Evolutionary conservation across 2,329 filamentous ascomycete species (phyloP).

Genomic region (Aspergillus sp.): DNA sequence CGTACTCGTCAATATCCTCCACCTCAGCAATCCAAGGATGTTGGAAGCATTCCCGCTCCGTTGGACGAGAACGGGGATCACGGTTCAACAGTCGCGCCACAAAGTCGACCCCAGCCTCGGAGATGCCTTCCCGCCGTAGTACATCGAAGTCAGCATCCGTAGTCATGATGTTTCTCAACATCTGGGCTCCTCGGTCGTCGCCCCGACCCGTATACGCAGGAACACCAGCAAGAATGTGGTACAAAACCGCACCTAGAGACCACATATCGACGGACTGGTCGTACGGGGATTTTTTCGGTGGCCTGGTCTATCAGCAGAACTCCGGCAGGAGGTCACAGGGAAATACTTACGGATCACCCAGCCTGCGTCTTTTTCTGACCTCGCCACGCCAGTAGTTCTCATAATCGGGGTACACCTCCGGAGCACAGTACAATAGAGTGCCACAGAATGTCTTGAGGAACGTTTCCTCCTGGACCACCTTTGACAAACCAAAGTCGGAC

Average conservation of each 20-base stretch:
- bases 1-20: slow-evolving; percentile 58
- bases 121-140: slow-evolving; percentile 59
- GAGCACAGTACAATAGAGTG: slow-evolving; percentile 91
- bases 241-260: slow-evolving; percentile 91
- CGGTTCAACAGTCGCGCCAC: slow-evolving; percentile 74
- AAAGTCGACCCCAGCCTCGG: slow-evolving; percentile 68
- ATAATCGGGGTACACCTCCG: slow-evolving; percentile 89
- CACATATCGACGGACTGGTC: slow-evolving; percentile 92
- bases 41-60: slow-evolving; percentile 64
- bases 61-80: slow-evolving; percentile 75
- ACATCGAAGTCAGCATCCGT: slow-evolving; percentile 65
- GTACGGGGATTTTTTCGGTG: slow-evolving; percentile 62
- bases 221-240: slow-evolving; percentile 73
- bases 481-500: slow-evolving; percentile 94
- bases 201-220: slow-evolving; percentile 79
- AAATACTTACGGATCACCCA: slow-evolving; percentile 43
- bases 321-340: neutral
- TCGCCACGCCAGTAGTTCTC: slow-evolving; percentile 60
- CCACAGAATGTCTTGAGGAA: slow-evolving; percentile 96
- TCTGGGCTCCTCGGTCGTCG: slow-evolving; percentile 72
- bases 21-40: slow-evolving; percentile 71
- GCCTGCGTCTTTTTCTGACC: slow-evolving; percentile 62
- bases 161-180: slow-evolving; percentile 81
- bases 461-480: slow-evolving; percentile 87
- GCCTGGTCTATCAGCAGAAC: slow-evolving; percentile 33